Evolutionary conservation across 2,329 filamentous ascomycete species (phyloP).

Genomic region (Purpureocillium lavendulum): DNA sequence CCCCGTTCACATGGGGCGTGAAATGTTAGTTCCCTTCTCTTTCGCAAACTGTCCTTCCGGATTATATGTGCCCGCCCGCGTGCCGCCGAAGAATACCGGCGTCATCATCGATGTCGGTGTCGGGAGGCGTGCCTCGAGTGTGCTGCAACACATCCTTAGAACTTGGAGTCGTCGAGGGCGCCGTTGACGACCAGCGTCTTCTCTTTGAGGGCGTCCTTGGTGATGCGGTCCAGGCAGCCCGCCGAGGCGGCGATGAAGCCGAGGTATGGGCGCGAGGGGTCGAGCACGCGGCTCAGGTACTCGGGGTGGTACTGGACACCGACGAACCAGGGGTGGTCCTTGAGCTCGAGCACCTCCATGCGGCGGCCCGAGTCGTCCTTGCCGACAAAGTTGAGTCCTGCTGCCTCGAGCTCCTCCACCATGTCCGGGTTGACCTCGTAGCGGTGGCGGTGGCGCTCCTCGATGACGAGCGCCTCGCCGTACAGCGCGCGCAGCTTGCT

Average conservation of each 20-base stretch:
- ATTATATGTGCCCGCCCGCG: too few species aligned
- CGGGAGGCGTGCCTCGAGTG: too few species aligned
- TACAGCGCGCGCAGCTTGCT: conserved; percentile 70
- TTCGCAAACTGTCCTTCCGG: too few species aligned
- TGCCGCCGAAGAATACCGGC: too few species aligned
- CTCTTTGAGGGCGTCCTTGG: conserved; percentile 4
- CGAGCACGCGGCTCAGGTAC: conserved; percentile 53
- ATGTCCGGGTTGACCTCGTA: conserved; percentile 85
- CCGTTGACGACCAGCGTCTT: conserved; percentile 2
- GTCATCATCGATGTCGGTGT: too few species aligned
- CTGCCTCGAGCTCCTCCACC: conserved; percentile 57
- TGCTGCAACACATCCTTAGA: too few species aligned
- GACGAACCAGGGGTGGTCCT: conserved; percentile 78
- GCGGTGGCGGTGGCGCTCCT: conserved; percentile 78
- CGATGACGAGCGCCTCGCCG: conserved; percentile 44
- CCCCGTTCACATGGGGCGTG: too few species aligned
- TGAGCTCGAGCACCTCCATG: conserved; percentile 77
- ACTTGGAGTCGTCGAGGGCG: neutral
- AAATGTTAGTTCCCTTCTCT: too few species aligned
- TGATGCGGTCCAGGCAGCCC: conserved; percentile 48
- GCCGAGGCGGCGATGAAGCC: conserved; percentile 77
- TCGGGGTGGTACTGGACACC: conserved; percentile 85
- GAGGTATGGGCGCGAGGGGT: conserved; percentile 50
- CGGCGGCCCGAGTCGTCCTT: conserved; percentile 71
- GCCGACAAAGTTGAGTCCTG: conserved; percentile 67